Conservation (phyloP, 495 filamentous ascomycete species). For the Neurospora sp. region DNA sequence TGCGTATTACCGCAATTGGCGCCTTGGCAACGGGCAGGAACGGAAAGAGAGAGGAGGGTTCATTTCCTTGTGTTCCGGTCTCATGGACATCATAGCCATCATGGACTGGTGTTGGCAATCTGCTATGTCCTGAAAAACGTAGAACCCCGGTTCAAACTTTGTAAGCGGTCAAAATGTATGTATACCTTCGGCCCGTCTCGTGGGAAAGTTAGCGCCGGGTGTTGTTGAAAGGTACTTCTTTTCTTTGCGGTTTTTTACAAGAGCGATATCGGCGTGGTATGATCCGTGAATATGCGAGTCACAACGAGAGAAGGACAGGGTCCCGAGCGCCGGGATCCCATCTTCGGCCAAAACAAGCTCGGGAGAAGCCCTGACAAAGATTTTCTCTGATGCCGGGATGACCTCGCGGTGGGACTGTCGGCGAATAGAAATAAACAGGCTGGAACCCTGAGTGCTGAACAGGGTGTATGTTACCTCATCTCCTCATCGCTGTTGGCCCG, state of each 20-base stretch:
- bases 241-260: not conserved
- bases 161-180: not conserved
- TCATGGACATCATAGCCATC: not conserved
- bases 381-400: not conserved
- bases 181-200: not conserved
- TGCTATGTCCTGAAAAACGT: not conserved
- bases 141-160: not conserved
- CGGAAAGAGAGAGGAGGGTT: not conserved
- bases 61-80: not conserved
- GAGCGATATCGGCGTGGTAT: not conserved
- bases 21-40: not conserved
- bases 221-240: not conserved
- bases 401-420: not conserved
- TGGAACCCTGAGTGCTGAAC: not conserved
- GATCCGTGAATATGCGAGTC: not conserved
- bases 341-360: not conserved
- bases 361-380: not conserved
- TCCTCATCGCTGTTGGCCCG: not conserved
- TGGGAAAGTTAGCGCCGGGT: not conserved
- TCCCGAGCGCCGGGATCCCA: not conserved
- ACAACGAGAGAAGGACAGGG: not conserved
- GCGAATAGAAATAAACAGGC: not conserved
- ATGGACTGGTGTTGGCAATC: not conserved
- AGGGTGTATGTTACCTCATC: not conserved
- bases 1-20: not conserved